These are phyloP conservation scores for Metschnikowia anglica DNA, from an alignment of 805 yeast genomes.

Conservation along the genomic window DNA sequence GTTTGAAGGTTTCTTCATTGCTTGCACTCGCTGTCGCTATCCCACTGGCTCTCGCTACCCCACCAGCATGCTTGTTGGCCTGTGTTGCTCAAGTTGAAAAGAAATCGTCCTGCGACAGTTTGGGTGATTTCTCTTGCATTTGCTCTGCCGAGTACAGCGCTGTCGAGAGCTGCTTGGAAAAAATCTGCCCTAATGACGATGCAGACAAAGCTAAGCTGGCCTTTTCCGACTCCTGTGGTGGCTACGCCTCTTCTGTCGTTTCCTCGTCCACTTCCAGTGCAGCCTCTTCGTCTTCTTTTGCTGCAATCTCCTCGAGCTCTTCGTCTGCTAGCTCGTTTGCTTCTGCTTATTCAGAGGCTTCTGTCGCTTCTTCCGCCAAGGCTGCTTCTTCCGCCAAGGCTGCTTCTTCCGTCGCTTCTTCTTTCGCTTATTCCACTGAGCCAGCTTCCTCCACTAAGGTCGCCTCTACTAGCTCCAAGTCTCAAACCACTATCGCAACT, in stretches of 20 bases:
- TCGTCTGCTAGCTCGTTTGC: slow-evolving; percentile 15
- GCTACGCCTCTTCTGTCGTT: slow-evolving; percentile 36
- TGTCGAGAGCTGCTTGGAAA: slow-evolving; percentile 61
- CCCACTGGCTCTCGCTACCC: slow-evolving; percentile 59
- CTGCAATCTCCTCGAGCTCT: slow-evolving; percentile 11
- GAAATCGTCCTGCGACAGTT: slow-evolving; percentile 53
- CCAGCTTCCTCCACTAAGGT: neutral
- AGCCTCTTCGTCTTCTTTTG: slow-evolving; percentile 18
- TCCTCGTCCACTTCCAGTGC: slow-evolving; percentile 24
- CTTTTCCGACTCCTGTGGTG: slow-evolving; percentile 54
- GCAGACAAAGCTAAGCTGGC: slow-evolving; percentile 58
- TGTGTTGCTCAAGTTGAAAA: slow-evolving; percentile 75
- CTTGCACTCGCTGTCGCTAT: slow-evolving; percentile 40
- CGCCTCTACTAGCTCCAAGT: slow-evolving; percentile 8
- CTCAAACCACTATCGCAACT: slow-evolving; percentile 17
- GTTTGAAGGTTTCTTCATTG: slow-evolving; percentile 19
- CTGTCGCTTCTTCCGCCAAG: slow-evolving; percentile 21
- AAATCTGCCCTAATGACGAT: slow-evolving; percentile 65
- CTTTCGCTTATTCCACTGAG: slow-evolving; percentile 15
- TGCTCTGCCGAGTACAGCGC: slow-evolving; percentile 56
- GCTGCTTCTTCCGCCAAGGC: slow-evolving; percentile 22
- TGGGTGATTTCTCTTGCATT: slow-evolving; percentile 67
- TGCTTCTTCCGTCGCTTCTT: slow-evolving; percentile 22
- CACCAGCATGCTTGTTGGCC: slow-evolving; percentile 91
- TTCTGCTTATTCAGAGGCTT: slow-evolving; percentile 16